Evolutionary conservation across 2,329 filamentous ascomycete species (phyloP).

Genomic region (Sporothrix pseudoabietina): DNA sequence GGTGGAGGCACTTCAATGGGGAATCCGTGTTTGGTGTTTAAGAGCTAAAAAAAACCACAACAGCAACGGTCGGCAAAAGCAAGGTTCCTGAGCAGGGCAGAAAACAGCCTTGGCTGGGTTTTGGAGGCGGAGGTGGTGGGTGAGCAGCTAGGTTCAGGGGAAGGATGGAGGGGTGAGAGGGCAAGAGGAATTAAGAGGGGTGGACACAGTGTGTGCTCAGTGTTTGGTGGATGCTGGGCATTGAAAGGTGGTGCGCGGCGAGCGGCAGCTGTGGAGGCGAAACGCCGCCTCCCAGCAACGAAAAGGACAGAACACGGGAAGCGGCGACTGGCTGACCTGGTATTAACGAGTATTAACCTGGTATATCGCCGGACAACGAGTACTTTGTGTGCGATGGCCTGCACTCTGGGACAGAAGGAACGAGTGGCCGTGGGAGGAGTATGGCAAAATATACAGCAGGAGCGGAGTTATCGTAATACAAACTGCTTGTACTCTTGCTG

Average conservation of each 20-base stretch:
- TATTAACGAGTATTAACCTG: background rate
- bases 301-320: constrained; percentile 17
- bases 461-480: constrained; percentile 5
- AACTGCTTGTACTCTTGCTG: background rate
- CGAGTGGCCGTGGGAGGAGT: background rate
- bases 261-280: constrained; percentile 23
- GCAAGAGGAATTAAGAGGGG: constrained; percentile 1
- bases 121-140: constrained; percentile 20
- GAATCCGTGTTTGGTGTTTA: constrained; percentile 24
- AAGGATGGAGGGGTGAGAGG: constrained; percentile 22
- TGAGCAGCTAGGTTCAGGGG: constrained; percentile 26
- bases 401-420: constrained; percentile 7
- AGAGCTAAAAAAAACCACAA: constrained; percentile 22
- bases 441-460: background rate
- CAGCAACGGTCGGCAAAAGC: constrained; percentile 24
- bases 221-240: constrained; percentile 21
- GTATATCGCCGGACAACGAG: background rate
- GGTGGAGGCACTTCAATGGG: constrained; percentile 28
- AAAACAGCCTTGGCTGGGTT: constrained; percentile 28
- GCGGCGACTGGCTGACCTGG: constrained; percentile 2
- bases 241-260: constrained; percentile 12
- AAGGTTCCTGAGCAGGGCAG: constrained; percentile 18
- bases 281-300: constrained; percentile 1
- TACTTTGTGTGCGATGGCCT: background rate
- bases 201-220: constrained; percentile 23